Percentiles rank a stretch among this genome's conserved stretches.
Conservation (phyloP, 345 rosid genomes). For the Arabidopsis suecica region DNA sequence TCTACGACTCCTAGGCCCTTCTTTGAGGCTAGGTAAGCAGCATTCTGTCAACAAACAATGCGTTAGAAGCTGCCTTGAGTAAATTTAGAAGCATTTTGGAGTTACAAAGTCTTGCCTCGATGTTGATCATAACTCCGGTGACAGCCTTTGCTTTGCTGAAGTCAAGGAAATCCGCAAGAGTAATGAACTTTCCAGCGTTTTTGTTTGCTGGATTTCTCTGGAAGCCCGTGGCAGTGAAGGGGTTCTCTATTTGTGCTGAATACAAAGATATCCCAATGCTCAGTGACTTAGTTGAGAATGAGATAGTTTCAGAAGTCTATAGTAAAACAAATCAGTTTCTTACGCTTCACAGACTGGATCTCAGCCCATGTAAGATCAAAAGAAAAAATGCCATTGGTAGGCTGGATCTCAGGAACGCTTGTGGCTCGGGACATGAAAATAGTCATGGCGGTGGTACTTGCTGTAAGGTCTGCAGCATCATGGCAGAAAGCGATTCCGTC, state of each 20-base stretch:
- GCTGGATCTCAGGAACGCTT: slow-evolving; percentile 69
- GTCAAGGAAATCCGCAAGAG: slow-evolving; percentile 66
- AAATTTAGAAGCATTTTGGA: neutral
- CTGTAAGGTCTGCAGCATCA: slow-evolving; percentile 62
- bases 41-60: slow-evolving; percentile 57
- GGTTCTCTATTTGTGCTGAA: slow-evolving; percentile 75
- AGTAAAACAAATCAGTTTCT: neutral
- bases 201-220: slow-evolving; percentile 68
- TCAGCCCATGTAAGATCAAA: slow-evolving; percentile 89
- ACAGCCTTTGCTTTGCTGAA: slow-evolving; percentile 73
- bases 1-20: slow-evolving; percentile 69
- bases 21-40: slow-evolving; percentile 83
- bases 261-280: slow-evolving; percentile 13
- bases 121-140: slow-evolving; percentile 70
- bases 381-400: slow-evolving; percentile 70
- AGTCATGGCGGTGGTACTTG: slow-evolving; percentile 65
- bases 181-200: slow-evolving; percentile 68
- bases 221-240: slow-evolving; percentile 43
- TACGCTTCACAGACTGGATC: slow-evolving; percentile 81
- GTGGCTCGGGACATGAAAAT: slow-evolving; percentile 57
- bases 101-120: slow-evolving; percentile 53
- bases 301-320: neutral
- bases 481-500: slow-evolving; percentile 84
- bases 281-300: slow-evolving; percentile 1
- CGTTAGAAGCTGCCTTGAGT: slow-evolving; percentile 3